phyloP scores from a whole-genome alignment of 331 rosid species.

The Saraca asoca region DNA sequence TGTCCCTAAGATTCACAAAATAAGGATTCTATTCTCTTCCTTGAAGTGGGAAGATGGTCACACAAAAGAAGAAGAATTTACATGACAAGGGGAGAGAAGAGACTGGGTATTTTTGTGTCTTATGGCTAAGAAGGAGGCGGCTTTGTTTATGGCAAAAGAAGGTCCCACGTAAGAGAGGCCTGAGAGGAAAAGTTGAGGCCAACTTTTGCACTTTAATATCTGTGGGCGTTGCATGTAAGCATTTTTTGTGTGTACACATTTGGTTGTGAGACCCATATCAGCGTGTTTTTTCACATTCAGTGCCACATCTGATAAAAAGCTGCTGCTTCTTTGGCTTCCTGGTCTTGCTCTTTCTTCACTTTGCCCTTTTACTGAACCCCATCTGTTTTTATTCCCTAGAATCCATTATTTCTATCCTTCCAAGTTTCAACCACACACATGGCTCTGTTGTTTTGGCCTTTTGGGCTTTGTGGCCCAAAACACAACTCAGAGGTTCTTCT shows the following conservation, averaged over 20 bases:
- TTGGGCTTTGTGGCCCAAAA: slow-evolving; percentile 27
- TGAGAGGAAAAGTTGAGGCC: slow-evolving; percentile 34
- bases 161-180: slow-evolving; percentile 40
- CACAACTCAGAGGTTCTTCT: slow-evolving; percentile 32
- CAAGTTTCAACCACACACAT: slow-evolving; percentile 5
- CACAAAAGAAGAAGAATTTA: slow-evolving; percentile 17
- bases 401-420: slow-evolving; percentile 24
- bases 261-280: slow-evolving; percentile 33
- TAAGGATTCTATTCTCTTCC: slow-evolving; percentile 15
- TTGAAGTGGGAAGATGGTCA: slow-evolving; percentile 28
- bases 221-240: slow-evolving; percentile 12
- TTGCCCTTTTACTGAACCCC: slow-evolving; percentile 38
- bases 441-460: slow-evolving; percentile 31
- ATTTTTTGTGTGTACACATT: slow-evolving; percentile 40
- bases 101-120: background rate
- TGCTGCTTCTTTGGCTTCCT: slow-evolving; percentile 37
- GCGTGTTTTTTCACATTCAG: slow-evolving; percentile 26
- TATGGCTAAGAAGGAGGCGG: slow-evolving; percentile 16
- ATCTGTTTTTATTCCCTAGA: slow-evolving; percentile 31
- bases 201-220: slow-evolving; percentile 44
- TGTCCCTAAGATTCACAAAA: slow-evolving; percentile 11
- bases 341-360: slow-evolving; percentile 35
- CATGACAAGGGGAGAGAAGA: background rate
- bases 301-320: slow-evolving; percentile 31
- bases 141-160: slow-evolving; percentile 37